Percentiles rank a stretch among this genome's conserved stretches.
These are phyloP conservation scores for Colletotrichum gloeosporioides DNA, from an alignment of 2,329 filamentous ascomycete genomes.

Conservation along the genomic window DNA sequence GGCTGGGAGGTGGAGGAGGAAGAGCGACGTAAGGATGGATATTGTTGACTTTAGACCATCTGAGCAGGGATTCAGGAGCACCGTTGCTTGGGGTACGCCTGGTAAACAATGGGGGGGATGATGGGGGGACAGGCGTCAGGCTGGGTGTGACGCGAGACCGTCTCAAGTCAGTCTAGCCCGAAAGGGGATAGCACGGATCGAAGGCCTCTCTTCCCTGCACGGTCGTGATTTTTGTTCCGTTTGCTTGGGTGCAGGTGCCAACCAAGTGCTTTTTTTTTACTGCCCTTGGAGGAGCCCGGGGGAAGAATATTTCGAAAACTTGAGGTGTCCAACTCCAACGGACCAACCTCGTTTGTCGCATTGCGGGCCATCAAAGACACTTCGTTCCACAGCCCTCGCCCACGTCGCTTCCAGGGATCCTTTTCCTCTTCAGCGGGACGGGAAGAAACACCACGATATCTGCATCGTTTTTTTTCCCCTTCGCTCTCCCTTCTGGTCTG, in stretches of 20 bases:
- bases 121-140: constrained; percentile 20
- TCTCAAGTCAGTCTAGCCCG: constrained; percentile 8
- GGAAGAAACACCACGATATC: neutral
- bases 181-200: constrained; percentile 7
- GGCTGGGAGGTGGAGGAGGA: constrained; percentile 18
- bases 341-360: neutral
- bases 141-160: constrained; percentile 15
- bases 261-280: neutral
- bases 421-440: neutral
- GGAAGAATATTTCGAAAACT: neutral
- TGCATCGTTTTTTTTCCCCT: neutral
- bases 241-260: neutral
- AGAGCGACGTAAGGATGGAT: constrained; percentile 18
- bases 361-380: neutral
- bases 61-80: constrained; percentile 13
- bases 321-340: neutral
- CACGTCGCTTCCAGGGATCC: neutral
- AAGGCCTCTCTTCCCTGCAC: neutral
- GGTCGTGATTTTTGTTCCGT: constrained; percentile 1
- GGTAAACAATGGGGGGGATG: constrained; percentile 31
- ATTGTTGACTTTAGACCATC: constrained; percentile 20
- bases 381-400: neutral
- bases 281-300: neutral
- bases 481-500: neutral
- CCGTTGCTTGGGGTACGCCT: constrained; percentile 32